phyloP scores from a whole-genome alignment of 768 basidiomycete species.

The Xerocomellus intermedius region DNA sequence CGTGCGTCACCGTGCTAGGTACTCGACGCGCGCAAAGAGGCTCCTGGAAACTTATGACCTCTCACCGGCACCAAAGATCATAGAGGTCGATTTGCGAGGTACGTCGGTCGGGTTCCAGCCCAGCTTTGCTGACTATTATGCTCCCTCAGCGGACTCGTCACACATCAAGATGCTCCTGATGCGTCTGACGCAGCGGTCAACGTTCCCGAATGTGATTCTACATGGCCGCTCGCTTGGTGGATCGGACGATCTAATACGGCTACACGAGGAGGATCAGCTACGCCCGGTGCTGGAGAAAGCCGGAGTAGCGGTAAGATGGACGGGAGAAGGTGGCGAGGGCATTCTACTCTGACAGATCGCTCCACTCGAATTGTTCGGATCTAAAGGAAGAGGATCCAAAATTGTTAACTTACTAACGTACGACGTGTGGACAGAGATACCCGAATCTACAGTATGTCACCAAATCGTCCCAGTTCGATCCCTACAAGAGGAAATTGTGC shows the following conservation, averaged over 20 bases:
- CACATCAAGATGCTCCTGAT: slow-evolving; percentile 64
- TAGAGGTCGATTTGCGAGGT: slow-evolving; percentile 79
- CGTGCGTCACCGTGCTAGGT: too few species aligned
- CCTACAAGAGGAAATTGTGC: neutral
- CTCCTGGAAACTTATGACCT: slow-evolving; percentile 61
- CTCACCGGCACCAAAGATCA: slow-evolving; percentile 59
- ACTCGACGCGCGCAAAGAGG: slow-evolving; percentile 35
- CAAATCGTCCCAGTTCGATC: neutral
- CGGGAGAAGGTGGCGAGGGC: slow-evolving; percentile 9
- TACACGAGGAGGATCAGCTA: slow-evolving; percentile 48
- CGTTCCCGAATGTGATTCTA: slow-evolving; percentile 76
- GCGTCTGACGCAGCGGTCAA: slow-evolving; percentile 62
- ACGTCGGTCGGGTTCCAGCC: slow-evolving; percentile 7
- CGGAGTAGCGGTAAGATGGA: slow-evolving; percentile 38
- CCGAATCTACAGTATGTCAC: neutral
- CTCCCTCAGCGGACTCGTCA: slow-evolving; percentile 51
- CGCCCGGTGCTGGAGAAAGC: slow-evolving; percentile 45
- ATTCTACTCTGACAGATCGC: neutral
- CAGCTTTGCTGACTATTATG: neutral
- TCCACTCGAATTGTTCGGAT: neutral
- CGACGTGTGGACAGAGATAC: slow-evolving; percentile 5
- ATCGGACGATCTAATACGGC: slow-evolving; percentile 51
- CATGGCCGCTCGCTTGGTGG: slow-evolving; percentile 65
- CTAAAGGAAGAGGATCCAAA: too few species aligned
- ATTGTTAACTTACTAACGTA: neutral